These are phyloP conservation scores for Lactarius deliciosus DNA, from an alignment of 768 basidiomycete species.

Conservation along the genomic window DNA sequence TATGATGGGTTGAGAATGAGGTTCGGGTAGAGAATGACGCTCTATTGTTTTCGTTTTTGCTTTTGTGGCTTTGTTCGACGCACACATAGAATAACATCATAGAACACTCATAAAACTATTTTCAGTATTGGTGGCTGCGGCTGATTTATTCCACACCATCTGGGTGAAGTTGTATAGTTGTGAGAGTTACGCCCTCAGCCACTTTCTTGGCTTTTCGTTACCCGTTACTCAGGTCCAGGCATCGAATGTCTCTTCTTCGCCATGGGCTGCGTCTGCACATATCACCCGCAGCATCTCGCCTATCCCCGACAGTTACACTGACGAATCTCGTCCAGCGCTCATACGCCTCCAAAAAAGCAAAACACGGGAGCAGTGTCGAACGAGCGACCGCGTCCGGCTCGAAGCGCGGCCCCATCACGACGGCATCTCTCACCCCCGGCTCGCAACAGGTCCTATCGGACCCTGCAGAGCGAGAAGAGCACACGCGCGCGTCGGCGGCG, in stretches of 20 bases:
- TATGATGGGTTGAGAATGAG: slow-evolving; percentile 71
- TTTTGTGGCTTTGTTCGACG: slow-evolving; percentile 6
- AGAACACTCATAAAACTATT: not conserved
- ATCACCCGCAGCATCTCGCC: not conserved
- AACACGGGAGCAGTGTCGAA: not conserved
- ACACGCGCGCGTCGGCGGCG: slow-evolving; percentile 57
- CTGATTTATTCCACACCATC: not conserved
- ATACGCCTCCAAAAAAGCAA: slow-evolving; percentile 28
- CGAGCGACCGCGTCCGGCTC: not conserved
- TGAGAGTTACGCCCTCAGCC: not conserved
- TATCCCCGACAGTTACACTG: not conserved
- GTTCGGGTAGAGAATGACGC: slow-evolving; percentile 43
- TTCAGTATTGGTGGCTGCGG: not conserved
- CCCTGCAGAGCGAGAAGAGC: slow-evolving; percentile 53
- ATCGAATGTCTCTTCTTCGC: slow-evolving; percentile 15
- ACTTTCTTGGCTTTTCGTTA: not conserved
- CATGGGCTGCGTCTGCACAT: not conserved
- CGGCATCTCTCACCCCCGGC: slow-evolving; percentile 61
- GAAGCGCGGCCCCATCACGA: slow-evolving; percentile 39
- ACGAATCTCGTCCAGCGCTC: slow-evolving; percentile 1
- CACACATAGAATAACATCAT: slow-evolving; percentile 5
- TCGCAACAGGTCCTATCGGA: slow-evolving; percentile 62
- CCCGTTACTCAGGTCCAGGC: not conserved
- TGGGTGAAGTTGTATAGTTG: not conserved
- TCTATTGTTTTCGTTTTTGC: not conserved